These are phyloP conservation scores for Gynostemma pentaphyllum DNA, from an alignment of 306 rosid species.

Conservation along the genomic window DNA sequence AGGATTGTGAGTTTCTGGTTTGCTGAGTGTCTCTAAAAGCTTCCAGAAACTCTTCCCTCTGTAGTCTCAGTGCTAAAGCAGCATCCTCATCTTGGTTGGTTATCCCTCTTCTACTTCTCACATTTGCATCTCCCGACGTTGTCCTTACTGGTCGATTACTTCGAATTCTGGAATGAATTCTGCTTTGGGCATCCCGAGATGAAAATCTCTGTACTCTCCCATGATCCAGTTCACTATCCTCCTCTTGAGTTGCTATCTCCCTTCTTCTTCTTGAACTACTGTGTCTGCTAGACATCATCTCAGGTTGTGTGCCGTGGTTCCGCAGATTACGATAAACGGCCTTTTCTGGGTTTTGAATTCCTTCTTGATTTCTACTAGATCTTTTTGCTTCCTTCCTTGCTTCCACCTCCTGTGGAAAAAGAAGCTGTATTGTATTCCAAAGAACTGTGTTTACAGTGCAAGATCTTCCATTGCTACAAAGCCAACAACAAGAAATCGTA, in stretches of 20 bases:
- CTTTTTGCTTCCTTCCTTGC: constrained; percentile 50
- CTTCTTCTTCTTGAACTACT: constrained; percentile 31
- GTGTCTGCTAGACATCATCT: constrained; percentile 25
- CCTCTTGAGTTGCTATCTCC: constrained; percentile 9
- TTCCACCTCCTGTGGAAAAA: constrained; percentile 80
- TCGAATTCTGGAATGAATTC: constrained; percentile 10
- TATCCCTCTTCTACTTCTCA: constrained; percentile 30
- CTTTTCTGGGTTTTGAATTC: constrained; percentile 24
- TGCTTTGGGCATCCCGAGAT: constrained; percentile 9
- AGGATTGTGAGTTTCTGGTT: constrained; percentile 18
- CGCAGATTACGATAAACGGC: constrained; percentile 31
- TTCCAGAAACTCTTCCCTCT: constrained; percentile 81
- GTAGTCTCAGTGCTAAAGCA: constrained; percentile 74
- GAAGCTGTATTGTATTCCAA: constrained; percentile 93
- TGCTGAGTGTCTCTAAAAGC: constrained; percentile 32
- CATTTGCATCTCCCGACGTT: constrained; percentile 2
- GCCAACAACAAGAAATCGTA: not conserved
- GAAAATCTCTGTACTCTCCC: constrained; percentile 20
- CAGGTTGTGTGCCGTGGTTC: constrained; percentile 16
- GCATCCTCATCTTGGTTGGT: constrained; percentile 71
- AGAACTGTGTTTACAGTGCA: constrained; percentile 92
- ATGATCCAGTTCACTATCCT: constrained; percentile 20
- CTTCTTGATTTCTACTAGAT: constrained; percentile 24
- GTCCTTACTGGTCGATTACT: constrained; percentile 9
- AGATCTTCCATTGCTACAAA: constrained; percentile 69